Evolutionary conservation across 73 alveolate species (phyloP).

Genomic region (Effrenium voratum): DNA sequence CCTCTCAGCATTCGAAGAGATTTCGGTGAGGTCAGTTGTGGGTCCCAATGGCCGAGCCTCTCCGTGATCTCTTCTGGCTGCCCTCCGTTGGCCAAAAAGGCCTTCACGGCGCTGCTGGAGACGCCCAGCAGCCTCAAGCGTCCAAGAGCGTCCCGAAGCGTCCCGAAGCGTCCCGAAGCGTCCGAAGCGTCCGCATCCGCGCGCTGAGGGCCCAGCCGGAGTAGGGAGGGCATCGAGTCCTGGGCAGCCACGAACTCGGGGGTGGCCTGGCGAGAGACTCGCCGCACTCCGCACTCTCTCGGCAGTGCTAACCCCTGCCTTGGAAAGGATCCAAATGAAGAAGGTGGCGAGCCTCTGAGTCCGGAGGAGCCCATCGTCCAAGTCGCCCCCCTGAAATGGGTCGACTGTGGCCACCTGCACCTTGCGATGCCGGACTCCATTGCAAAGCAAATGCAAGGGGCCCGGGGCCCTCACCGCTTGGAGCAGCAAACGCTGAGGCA

Average conservation of each 20-base stretch:
- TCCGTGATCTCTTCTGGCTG: conserved; percentile 17
- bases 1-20: neutral
- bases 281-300: neutral
- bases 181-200: neutral
- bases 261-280: neutral
- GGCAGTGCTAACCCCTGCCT: neutral
- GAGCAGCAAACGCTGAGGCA: conserved; percentile 55
- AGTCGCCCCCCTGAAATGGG: neutral
- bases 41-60: neutral
- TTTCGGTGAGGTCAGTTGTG: neutral
- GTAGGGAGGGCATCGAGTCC: conserved; percentile 17
- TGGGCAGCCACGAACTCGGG: conserved; percentile 75
- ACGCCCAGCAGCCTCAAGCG: conserved; percentile 36
- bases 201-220: neutral
- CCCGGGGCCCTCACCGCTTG: neutral
- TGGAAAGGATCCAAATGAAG: conserved; percentile 68
- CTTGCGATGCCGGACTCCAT: neutral
- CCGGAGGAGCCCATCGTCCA: conserved; percentile 32
- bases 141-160: neutral
- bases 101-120: conserved; percentile 43
- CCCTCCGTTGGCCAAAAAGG: neutral
- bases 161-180: neutral
- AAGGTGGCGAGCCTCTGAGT: conserved; percentile 68
- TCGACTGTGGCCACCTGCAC: conserved; percentile 64
- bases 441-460: neutral